Percentiles rank a stretch among this genome's conserved stretches.
phyloP scores from a whole-genome alignment of 768 basidiomycete species.

The Agrocybe chaxingu region DNA sequence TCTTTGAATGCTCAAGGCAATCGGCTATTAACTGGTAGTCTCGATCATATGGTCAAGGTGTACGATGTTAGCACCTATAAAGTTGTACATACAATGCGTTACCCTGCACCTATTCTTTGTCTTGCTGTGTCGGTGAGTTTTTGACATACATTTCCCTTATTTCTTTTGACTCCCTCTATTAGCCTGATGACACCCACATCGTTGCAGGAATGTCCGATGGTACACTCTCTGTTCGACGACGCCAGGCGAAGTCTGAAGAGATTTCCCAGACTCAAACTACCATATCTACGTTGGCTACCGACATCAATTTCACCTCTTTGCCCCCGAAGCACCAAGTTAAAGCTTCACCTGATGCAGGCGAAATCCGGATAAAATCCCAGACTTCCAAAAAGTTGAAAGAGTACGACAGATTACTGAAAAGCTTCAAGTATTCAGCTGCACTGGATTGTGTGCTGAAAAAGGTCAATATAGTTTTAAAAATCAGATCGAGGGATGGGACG shows the following conservation, averaged over 20 bases:
- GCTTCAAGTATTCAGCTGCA: conserved; percentile 92
- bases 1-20: conserved; percentile 74
- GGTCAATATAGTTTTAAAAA: conserved; percentile 34
- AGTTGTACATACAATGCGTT: conserved; percentile 98
- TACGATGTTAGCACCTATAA: conserved; percentile 94
- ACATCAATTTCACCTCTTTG: conserved; percentile 7
- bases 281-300: conserved; percentile 8
- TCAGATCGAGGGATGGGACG: neutral
- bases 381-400: conserved; percentile 71
- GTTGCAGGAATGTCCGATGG: conserved; percentile 98
- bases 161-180: conserved; percentile 9
- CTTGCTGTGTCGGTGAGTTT: conserved; percentile 83
- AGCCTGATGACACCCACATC: conserved; percentile 97
- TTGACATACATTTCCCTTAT: neutral
- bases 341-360: conserved; percentile 57
- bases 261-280: conserved; percentile 3
- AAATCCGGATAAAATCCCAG: conserved; percentile 74
- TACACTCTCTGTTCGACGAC: conserved; percentile 92
- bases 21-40: conserved; percentile 81
- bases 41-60: conserved; percentile 99
- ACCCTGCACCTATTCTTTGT: conserved; percentile 88
- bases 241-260: conserved; percentile 75
- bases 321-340: conserved; percentile 29
- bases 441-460: conserved; percentile 88
- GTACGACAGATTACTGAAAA: conserved; percentile 87